Evolutionary conservation across 225 moss, liverwort and hornwort species (phyloP), one percentile per base, ranked within the genome.

Genomic region (Polytrichum commune): DNA sequence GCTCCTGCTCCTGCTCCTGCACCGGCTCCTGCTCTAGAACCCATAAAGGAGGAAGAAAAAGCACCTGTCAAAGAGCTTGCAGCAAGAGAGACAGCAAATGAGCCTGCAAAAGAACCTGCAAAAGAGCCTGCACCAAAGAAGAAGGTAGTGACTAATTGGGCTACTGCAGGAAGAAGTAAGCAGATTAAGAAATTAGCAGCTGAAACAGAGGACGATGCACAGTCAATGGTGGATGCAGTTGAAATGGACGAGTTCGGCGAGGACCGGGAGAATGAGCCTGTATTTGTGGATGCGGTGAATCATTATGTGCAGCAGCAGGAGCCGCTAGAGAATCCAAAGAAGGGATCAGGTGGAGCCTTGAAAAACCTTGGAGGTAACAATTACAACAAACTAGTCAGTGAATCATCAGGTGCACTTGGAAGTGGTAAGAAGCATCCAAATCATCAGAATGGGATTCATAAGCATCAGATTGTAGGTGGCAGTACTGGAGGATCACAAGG

Each of bases 191-290:
- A 19, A 22, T 4, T 61, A 23, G 63, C 2, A 1, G 46, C 54
- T 9, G 66, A 19, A 27, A 77, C 71, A 84, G 74, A 46, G 72
- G 25, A 69, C 73, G 65, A 66, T 33, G 30, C 65, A 25, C 46
- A 67, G 25, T 7, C 29, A 23, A 26, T 26, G 22, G 18, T 22
- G 46, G 53, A 54, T 8, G 28, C 18, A 64, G 5, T 63, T 19
- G 53, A 80, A 30, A 29, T 75, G 22, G 73, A 75, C 2, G 80
- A 73, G 58, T 81, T 66, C 28, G 81, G 81, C 6, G 78, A 81
- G 9, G 68, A 69, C 8, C 8, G 29, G 7, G 68, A 69, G 62
- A 63, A 63, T 18, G 62, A 24, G 20, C 60, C 60, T 24, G 60
- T 46, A 46, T 46, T 46, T 46, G 46, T 46, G 13, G 46, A 46